Conservation (phyloP, 1,139 yeast genomes). For the Hansenula anomala region DNA sequence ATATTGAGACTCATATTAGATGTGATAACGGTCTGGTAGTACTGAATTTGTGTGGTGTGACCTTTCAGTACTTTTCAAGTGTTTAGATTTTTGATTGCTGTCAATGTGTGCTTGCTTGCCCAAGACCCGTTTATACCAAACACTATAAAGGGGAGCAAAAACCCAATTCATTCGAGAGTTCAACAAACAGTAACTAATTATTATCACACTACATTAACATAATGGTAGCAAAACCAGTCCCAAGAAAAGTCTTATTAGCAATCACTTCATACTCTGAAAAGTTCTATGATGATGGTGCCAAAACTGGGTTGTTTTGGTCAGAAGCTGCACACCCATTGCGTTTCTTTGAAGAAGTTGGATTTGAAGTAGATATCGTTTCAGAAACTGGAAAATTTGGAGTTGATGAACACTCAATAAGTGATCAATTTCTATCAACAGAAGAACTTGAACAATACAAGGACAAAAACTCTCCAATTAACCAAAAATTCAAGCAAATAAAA, state of each 20-base stretch:
- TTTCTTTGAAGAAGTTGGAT: constrained; percentile 41
- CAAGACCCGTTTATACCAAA: no score
- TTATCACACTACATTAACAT: no score
- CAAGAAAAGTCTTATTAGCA: constrained; percentile 42
- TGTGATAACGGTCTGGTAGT: no score
- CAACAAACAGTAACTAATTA: no score
- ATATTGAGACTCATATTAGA: no score
- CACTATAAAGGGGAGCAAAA: no score
- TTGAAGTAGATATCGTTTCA: constrained; percentile 49
- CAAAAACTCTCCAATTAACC: constrained; percentile 33
- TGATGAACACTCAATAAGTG: constrained; percentile 47
- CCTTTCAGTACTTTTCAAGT: no score
- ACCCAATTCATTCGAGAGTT: no score
- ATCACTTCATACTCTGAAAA: constrained; percentile 43
- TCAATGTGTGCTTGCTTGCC: no score
- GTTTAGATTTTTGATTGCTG: no score
- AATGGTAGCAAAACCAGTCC: constrained; percentile 5
- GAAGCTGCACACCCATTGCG: constrained; percentile 58
- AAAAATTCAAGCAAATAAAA: constrained; percentile 31
- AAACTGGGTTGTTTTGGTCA: constrained; percentile 50
- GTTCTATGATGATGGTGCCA: constrained; percentile 52
- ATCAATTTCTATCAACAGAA: constrained; percentile 38
- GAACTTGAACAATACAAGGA: constrained; percentile 37
- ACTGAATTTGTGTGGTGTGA: no score
- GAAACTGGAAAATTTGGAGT: constrained; percentile 52